Evolutionary conservation across 768 basidiomycete species (phyloP), one percentile per base, ranked within the genome.

Genomic region (Amanita muscaria): DNA sequence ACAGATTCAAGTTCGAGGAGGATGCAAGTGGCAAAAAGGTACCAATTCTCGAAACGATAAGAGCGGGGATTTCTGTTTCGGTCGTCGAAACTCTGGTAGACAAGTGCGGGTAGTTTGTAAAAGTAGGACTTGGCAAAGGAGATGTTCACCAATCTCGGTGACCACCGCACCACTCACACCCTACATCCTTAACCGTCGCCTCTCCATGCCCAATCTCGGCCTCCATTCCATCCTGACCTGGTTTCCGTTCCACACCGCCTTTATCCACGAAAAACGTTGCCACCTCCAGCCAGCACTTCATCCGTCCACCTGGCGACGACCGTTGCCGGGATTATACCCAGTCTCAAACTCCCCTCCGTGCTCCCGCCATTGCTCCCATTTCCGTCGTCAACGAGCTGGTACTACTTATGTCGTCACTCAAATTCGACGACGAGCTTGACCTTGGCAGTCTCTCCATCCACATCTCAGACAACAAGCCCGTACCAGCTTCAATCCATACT

Each of bases 241-340:
- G n/a, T n/a, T 38, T 38, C 37, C 37, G 18, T 38, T 21, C 37
- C 22, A 21, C 37, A 5, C 37, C 8, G 18, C 37, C 37, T 38
- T 24, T 38, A 19, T 38, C 37, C 37, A 38, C 22, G 37, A 19
- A 38, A 19, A 19, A 38, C 37, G 18, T 24, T 21, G 22, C 22
- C 37, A 15, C 37, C 37, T 49, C 83, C 77, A 9, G 76, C 75
- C 45, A 88, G 59, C 3, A 86, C 61, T 56, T 88, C 83, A 47
- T 86, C 82, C 47, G 76, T 67, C 1, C 82, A 81, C 1, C 83
- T n/a, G n/a, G n/a, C n/a, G n/a, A n/a, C n/a, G n/a, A n/a, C n/a
- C n/a, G n/a, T n/a, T n/a, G 18, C 31, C 21, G 2, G 29, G 16
- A 22, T 34, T n/a, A 32, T 42, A 42, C 27, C 31, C 41, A 32